Evolutionary conservation across 352 stramenopile genomes (phyloP).

Genomic region (Phytophthora palmivora): DNA sequence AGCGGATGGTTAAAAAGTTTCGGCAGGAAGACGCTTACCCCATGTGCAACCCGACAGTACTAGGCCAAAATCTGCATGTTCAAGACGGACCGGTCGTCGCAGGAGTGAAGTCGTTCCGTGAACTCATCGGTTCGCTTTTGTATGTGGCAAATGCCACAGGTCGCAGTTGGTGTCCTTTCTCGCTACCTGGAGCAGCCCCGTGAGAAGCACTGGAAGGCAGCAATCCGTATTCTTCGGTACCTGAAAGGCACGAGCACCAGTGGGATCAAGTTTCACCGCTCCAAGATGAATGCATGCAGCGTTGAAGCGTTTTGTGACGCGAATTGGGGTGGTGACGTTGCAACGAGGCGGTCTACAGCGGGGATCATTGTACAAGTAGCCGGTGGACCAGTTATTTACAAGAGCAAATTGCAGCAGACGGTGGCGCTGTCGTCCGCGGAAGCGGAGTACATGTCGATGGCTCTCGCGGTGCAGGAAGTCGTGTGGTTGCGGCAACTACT

Average conservation of each 20-base stretch:
- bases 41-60: slow-evolving; percentile 2
- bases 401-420: slow-evolving; percentile 4
- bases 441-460: slow-evolving; percentile 15
- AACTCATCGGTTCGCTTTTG: slow-evolving; percentile 21
- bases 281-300: background rate
- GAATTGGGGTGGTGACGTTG: slow-evolving; percentile 8
- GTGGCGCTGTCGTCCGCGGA: slow-evolving; percentile 12
- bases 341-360: slow-evolving; percentile 6
- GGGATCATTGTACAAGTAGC: background rate
- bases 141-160: slow-evolving; percentile 31
- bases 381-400: slow-evolving; percentile 7
- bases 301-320: slow-evolving; percentile 2
- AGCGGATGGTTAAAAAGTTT: slow-evolving; percentile 7
- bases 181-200: slow-evolving; percentile 19
- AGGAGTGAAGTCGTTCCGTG: slow-evolving; percentile 4
- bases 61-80: slow-evolving; percentile 6
- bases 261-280: background rate
- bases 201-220: slow-evolving; percentile 27
- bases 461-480: slow-evolving; percentile 12
- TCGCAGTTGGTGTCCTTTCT: slow-evolving; percentile 4
- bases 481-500: slow-evolving; percentile 9
- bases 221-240: slow-evolving; percentile 9
- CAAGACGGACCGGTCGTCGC: background rate
- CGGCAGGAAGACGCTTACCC: background rate
- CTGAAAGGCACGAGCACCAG: slow-evolving; percentile 13